Percentiles rank a stretch among this genome's conserved stretches.
Conservation (phyloP, 768 basidiomycete species). For the Ramaria sp. region DNA sequence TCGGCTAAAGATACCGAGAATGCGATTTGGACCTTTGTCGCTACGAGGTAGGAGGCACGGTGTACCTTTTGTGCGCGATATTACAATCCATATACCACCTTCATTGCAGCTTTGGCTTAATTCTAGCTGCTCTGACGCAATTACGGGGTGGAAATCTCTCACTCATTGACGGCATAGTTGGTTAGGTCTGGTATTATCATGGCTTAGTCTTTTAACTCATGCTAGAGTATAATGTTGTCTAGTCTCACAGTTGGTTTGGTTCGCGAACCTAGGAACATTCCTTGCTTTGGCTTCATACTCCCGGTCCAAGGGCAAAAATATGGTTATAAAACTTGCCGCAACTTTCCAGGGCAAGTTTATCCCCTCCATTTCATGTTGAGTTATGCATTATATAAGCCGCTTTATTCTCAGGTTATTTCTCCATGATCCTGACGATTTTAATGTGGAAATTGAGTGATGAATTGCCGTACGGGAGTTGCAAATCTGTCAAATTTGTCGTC, state of each 20-base stretch:
- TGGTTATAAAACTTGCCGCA: background rate
- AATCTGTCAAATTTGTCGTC: background rate
- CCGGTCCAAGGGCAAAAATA: background rate
- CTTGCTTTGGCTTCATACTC: slow-evolving; percentile 4
- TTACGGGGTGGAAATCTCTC: background rate
- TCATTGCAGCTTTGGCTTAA: background rate
- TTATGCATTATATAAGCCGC: background rate
- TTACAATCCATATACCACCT: background rate
- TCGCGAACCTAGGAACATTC: background rate
- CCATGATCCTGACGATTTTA: background rate
- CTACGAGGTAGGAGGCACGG: background rate
- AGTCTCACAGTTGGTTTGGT: slow-evolving; percentile 1
- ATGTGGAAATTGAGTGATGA: background rate
- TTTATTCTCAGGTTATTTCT: background rate
- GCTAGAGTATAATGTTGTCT: background rate
- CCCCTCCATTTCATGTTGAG: background rate
- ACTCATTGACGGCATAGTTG: background rate
- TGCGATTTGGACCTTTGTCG: background rate
- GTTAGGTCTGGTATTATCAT: background rate
- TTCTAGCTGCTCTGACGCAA: background rate
- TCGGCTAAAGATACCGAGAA: background rate
- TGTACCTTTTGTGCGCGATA: background rate
- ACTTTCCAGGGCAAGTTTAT: background rate
- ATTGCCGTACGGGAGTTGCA: background rate
- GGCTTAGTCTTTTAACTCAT: background rate